Evolutionary conservation across 176 grass and related monocot genomes (phyloP).

Genomic region (Otatea glauca): DNA sequence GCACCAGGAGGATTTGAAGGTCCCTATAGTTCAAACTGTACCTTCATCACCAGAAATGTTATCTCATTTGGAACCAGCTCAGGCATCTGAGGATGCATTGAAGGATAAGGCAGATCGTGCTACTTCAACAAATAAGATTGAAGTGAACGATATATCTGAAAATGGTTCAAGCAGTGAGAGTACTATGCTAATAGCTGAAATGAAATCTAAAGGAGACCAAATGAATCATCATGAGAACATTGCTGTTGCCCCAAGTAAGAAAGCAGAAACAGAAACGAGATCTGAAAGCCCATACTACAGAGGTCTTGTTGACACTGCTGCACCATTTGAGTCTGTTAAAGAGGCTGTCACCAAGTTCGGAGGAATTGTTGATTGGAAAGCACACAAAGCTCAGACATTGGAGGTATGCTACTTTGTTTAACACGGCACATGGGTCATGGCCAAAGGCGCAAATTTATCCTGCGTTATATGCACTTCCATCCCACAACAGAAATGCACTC

Average conservation of each 20-base stretch:
- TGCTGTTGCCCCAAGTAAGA: conserved; percentile 34
- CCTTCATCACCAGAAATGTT: conserved; percentile 20
- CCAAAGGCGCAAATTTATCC: neutral
- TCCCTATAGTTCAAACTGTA: conserved; percentile 1
- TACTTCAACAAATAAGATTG: conserved; percentile 37
- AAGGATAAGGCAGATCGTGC: conserved; percentile 24
- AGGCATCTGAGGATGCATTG: conserved; percentile 1
- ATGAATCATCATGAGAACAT: conserved; percentile 26
- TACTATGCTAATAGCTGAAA: conserved; percentile 30
- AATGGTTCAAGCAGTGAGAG: conserved; percentile 36
- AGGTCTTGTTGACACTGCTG: conserved; percentile 70
- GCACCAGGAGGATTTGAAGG: neutral
- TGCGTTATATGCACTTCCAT: conserved; percentile 32
- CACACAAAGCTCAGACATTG: conserved; percentile 63
- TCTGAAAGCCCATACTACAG: conserved; percentile 51
- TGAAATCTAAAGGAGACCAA: conserved; percentile 37
- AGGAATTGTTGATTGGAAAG: conserved; percentile 97
- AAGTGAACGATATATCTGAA: conserved; percentile 16
- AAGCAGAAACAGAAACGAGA: conserved; percentile 46
- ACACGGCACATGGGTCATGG: conserved; percentile 11
- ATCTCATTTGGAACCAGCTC: neutral
- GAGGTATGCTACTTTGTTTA: conserved; percentile 61
- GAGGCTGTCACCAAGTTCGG: conserved; percentile 90
- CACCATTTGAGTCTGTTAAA: conserved; percentile 92
- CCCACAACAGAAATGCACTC: neutral